Base-by-base conservation (phyloP, 148 eudicot genomes). In the Amaranthus hypochondriacus region DNA sequence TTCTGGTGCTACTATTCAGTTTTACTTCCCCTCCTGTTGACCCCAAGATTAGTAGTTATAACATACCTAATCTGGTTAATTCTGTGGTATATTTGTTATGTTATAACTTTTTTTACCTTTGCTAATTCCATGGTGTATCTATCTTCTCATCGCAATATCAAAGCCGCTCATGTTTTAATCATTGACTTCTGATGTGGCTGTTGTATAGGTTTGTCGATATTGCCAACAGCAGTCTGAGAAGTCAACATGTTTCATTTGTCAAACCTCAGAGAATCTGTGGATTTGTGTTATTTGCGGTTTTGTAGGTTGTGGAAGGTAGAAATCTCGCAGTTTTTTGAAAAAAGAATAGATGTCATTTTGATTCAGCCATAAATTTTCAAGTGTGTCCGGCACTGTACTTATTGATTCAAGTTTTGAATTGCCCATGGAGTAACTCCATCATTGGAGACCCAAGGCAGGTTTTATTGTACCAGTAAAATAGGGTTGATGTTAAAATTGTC, bases 151-250 rank as follows among this genome's bases (percentile, higher is more conserved):
- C 48, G 21, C 15, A 53, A 7, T 56, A 48, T 28, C 62, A 18
- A 47, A 50, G 13, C 8, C 39, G 7, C 48, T 50, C 51, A 21
- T 18, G 63, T 60, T 68, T 5, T 52, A 57, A 39, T 11, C 5
- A 53, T 54, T 64, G 52, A 12, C 56, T 9, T 62, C 6, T 53
- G 14, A 66, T 70, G n/a, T 71, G 60, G 48, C 46, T 9, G 9
- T 79, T 52, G 76, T 86, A 52, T 82, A 95, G 98, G 98, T 95
- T 68, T 95, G 98, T 80, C 88, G 98, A 56, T 95, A 84, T 83
- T 92, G 97, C 85, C 98, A 95, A 81, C 97, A 95, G 83, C 93
- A 92, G 78, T 93, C 96, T 75, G 96, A 90, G 65, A 92, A 90
- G 69, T 95, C 98, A 51, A 86, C 79, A 68, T 95, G 98, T 83